phyloP scores from a whole-genome alignment of 495 filamentous ascomycete genomes.

The Penicillium coprophilum region DNA sequence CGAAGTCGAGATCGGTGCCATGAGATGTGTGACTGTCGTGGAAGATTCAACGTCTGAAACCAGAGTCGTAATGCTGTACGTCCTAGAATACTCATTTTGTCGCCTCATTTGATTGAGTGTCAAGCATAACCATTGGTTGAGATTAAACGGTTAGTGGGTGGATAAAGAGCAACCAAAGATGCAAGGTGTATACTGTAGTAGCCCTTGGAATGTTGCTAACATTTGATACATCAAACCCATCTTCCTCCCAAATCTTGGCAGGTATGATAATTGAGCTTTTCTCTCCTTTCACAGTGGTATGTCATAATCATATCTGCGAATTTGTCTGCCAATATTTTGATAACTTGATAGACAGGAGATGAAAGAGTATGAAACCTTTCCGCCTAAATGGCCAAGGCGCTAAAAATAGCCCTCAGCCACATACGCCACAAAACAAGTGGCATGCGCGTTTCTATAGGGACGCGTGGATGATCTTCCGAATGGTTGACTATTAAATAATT shows the following conservation, averaged over 20 bases:
- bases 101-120: background rate
- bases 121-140: background rate
- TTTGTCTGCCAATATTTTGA: background rate
- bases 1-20: constrained; percentile 48
- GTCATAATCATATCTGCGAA: too few relatives aligned
- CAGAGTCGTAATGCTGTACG: constrained; percentile 21
- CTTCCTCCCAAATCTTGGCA: background rate
- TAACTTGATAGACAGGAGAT: background rate
- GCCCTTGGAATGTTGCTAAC: background rate
- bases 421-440: constrained; percentile 4
- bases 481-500: background rate
- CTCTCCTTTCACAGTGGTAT: too few relatives aligned
- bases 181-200: fast-evolving
- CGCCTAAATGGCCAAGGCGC: background rate
- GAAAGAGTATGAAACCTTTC: background rate
- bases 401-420: constrained; percentile 10
- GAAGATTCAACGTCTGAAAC: constrained; percentile 41
- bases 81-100: background rate
- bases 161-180: background rate
- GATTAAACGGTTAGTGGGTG: background rate
- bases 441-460: constrained; percentile 10
- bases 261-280: too few relatives aligned
- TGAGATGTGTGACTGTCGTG: constrained; percentile 38
- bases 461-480: constrained; percentile 3
- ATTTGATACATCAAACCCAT: background rate